phyloP scores from a whole-genome alignment of 805 yeast genomes.

The Cyberlindnera subsufficiens region DNA sequence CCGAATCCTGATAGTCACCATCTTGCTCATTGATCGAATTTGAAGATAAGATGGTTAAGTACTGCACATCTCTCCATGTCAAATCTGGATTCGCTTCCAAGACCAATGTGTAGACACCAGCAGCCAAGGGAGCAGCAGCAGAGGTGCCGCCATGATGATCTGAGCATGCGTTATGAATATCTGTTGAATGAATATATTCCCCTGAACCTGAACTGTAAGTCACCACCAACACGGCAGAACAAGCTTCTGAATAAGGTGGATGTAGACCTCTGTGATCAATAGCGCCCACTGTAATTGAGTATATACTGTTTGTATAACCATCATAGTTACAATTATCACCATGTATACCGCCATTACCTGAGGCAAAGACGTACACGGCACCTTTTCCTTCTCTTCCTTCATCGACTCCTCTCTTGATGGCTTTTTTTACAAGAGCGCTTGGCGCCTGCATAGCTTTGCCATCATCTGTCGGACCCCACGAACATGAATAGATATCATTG shows the following conservation, averaged over 20 bases:
- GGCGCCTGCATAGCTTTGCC: slow-evolving; percentile 87
- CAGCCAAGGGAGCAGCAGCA: slow-evolving; percentile 98
- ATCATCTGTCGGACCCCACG: slow-evolving; percentile 98
- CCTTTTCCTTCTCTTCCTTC: slow-evolving; percentile 82
- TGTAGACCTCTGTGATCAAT: slow-evolving; percentile 82
- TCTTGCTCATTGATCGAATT: slow-evolving; percentile 61
- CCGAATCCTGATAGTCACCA: slow-evolving; percentile 69
- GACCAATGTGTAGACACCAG: slow-evolving; percentile 86
- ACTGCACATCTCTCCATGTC: slow-evolving; percentile 95
- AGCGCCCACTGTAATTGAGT: slow-evolving; percentile 92
- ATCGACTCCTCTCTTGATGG: slow-evolving; percentile 76
- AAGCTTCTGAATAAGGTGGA: slow-evolving; percentile 86
- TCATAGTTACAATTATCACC: slow-evolving; percentile 95
- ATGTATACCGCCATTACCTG: slow-evolving; percentile 83
- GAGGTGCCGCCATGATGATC: slow-evolving; percentile 91
- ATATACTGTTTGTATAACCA: slow-evolving; percentile 94
- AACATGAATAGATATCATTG: slow-evolving; percentile 92
- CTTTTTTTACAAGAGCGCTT: slow-evolving; percentile 66
- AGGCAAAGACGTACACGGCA: slow-evolving; percentile 87
- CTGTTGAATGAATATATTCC: slow-evolving; percentile 86
- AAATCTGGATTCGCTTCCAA: slow-evolving; percentile 78
- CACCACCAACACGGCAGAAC: slow-evolving; percentile 91
- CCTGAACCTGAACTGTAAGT: slow-evolving; percentile 91
- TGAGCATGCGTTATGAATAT: slow-evolving; percentile 63
- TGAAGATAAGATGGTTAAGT: slow-evolving; percentile 68